phyloP scores from a whole-genome alignment of 345 rosid species.

The Brassica rapa region DNA sequence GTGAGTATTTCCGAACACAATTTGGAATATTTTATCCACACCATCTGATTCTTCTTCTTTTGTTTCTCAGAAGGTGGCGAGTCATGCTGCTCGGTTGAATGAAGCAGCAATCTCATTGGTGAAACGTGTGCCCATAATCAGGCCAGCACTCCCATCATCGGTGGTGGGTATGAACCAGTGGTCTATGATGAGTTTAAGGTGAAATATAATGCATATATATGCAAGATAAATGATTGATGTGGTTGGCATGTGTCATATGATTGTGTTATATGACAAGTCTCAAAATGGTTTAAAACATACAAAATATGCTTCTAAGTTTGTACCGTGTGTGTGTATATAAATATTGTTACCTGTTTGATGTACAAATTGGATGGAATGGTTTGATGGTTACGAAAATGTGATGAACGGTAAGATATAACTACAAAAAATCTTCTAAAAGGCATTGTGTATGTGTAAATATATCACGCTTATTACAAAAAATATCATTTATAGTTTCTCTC shows the following conservation, averaged over 20 bases:
- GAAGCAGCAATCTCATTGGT: conserved; percentile 92
- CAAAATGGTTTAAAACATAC: conserved; percentile 12
- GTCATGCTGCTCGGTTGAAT: conserved; percentile 73
- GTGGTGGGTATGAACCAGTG: conserved; percentile 68
- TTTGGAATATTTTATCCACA: not conserved
- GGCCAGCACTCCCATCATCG: conserved; percentile 67
- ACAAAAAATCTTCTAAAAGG: not conserved
- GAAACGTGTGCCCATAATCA: conserved; percentile 72
- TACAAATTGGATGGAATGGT: conserved; percentile 13
- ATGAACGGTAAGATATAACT: too few relatives aligned
- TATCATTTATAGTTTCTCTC: too few relatives aligned
- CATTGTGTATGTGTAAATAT: too few relatives aligned
- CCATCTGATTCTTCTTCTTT: conserved; percentile 18
- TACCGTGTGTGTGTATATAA: not conserved
- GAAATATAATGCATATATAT: conserved; percentile 26
- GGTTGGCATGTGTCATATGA: conserved; percentile 28
- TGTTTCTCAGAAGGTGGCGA: conserved; percentile 40
- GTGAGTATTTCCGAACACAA: not conserved
- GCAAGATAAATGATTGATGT: conserved; percentile 22
- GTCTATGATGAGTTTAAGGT: conserved; percentile 85
- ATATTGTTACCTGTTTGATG: conserved; percentile 23
- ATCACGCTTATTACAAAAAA: too few relatives aligned
- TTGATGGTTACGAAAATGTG: not conserved
- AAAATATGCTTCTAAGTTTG: conserved; percentile 32
- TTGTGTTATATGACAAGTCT: conserved; percentile 11